Percentiles rank a stretch among this genome's conserved stretches.
Conservation (phyloP, 495 filamentous ascomycete species). For the Beverwykella pulmonaria region DNA sequence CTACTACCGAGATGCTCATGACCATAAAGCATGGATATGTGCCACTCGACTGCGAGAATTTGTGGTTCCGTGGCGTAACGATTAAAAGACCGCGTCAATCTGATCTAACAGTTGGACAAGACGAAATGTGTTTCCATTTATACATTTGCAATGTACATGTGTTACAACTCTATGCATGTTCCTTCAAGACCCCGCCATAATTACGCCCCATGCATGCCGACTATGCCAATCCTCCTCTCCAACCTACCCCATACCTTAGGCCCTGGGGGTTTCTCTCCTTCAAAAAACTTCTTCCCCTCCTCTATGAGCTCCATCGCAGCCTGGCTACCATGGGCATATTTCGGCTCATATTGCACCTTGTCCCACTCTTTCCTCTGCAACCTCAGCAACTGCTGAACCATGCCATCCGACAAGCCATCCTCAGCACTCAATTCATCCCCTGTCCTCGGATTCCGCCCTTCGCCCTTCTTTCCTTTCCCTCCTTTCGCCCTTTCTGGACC, state of each 20-base stretch:
- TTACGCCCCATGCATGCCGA: slow-evolving; percentile 25
- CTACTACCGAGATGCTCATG: background rate
- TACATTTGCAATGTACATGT: slow-evolving; percentile 22
- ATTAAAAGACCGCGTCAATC: background rate
- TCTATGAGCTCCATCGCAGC: slow-evolving; percentile 19
- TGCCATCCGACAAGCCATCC: slow-evolving; percentile 24
- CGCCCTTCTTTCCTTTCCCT: background rate
- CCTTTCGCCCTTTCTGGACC: background rate
- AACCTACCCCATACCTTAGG: slow-evolving; percentile 4
- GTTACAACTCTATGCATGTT: slow-evolving; percentile 4
- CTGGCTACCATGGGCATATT: slow-evolving; percentile 14
- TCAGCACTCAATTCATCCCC: slow-evolving; percentile 10
- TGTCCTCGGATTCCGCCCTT: background rate
- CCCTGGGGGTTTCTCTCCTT: slow-evolving; percentile 16
- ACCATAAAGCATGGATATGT: background rate
- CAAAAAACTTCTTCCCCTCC: slow-evolving; percentile 19
- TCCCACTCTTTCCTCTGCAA: slow-evolving; percentile 34
- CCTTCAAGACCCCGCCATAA: background rate
- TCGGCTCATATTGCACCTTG: slow-evolving; percentile 25
- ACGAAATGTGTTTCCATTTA: background rate
- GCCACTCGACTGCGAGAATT: background rate
- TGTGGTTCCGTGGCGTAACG: background rate
- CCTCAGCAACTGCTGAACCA: slow-evolving; percentile 28
- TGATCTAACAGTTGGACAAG: background rate
- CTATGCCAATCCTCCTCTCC: slow-evolving; percentile 18